Evolutionary conservation across 2,329 filamentous ascomycete species (phyloP).

Genomic region (Aspergillus sclerotialis): DNA sequence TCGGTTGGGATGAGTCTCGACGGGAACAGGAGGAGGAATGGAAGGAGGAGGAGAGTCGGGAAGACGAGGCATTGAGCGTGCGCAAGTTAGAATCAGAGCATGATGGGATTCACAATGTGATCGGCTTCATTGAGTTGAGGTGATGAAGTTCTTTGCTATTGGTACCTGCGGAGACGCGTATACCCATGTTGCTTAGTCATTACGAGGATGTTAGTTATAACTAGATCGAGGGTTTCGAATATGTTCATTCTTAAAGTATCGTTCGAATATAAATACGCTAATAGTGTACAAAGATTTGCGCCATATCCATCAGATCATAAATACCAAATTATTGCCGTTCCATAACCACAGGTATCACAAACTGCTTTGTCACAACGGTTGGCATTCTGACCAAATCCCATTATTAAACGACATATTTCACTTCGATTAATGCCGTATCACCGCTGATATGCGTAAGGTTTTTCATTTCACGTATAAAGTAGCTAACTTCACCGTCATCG

Average conservation of each 20-base stretch:
- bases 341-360: not conserved
- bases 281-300: no score
- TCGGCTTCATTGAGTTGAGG: not conserved
- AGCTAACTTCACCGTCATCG: slow-evolving; percentile 13
- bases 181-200: slow-evolving; percentile 1
- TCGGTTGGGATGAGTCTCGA: slow-evolving; percentile 41
- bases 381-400: not conserved
- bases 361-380: not conserved
- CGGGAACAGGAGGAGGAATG: slow-evolving; percentile 38
- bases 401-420: slow-evolving; percentile 6
- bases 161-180: slow-evolving; percentile 1
- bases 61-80: slow-evolving; percentile 27
- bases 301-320: no score
- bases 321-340: no score
- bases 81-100: slow-evolving; percentile 22
- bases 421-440: slow-evolving; percentile 5
- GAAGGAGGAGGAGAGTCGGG: slow-evolving; percentile 27
- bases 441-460: not conserved
- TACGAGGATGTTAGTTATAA: not conserved
- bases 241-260: no score
- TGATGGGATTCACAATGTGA: slow-evolving; percentile 8
- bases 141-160: not conserved
- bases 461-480: slow-evolving; percentile 12
- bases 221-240: no score
- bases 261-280: no score